Evolutionary conservation across 495 filamentous ascomycete species (phyloP), one percentile per base, ranked within the genome.

Genomic region (Penicillium parvum): DNA sequence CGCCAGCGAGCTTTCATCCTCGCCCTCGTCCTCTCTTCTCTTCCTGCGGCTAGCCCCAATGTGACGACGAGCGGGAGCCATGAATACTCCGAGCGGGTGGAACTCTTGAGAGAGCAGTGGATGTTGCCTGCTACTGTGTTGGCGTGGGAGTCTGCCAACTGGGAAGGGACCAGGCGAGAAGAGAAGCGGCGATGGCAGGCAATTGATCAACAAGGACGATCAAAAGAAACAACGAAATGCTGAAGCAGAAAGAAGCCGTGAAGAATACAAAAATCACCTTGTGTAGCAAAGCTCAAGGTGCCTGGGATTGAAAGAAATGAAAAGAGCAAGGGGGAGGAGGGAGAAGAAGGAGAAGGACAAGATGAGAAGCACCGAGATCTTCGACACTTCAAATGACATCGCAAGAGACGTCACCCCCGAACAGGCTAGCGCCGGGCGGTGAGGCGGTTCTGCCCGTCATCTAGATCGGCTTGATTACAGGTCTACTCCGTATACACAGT

Each of bases 21-120:
- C 74, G 45, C 81, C 85, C 51, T 92, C 88, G 50, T 95, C 88
- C 55, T 90, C 87, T 45, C 84, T 73, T 50, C 69, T 69, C 57
- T 81, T 75, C 57, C 88, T 78, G 54, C 87, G 83, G 60, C 84
- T 86, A 44, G 82, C 79, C 67, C 86, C 80, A 58, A 84, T 71
- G 54, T 85, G 83, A 68, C 77, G 84, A 64, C 83, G 81, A 64
- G 75, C 77, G 37, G 70, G 70, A 57, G 76, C 79, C 84, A 88
- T 58, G 43, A 19, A n/a, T 35, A 32, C 30, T 39, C 21, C 27
- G 26, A 32, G 19, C 7, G 19, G 16, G 10, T 25, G 23, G 26
- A 30, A 14, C 30, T 11, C 27, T 43, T 35, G 20, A 19, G 20
- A 9, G 16, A 17, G 35, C 18, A 37, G 29, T 16, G 14, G 19